These are phyloP conservation scores for Tetragonia tetragonoides DNA, from an alignment of 148 eudicot species.

Conservation along the genomic window DNA sequence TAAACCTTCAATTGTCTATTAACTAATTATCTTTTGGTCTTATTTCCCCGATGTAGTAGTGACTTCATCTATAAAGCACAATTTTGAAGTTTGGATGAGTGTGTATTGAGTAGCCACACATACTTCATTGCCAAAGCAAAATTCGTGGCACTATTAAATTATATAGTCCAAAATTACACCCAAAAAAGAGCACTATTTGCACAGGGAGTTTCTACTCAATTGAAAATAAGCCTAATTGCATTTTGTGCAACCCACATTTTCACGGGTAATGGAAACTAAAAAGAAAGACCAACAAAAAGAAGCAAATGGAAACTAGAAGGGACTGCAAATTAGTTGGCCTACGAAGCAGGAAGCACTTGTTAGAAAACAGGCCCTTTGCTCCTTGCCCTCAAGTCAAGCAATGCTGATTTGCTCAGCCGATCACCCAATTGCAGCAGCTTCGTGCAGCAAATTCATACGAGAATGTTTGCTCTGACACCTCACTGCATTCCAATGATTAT, in stretches of 20 bases:
- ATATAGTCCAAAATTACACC: constrained; percentile 11
- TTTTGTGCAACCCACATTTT: constrained; percentile 17
- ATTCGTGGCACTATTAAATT: constrained; percentile 8
- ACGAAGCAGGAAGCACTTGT: constrained; percentile 10
- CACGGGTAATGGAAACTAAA: neutral
- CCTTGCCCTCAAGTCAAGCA: constrained; percentile 12
- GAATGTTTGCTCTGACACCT: neutral
- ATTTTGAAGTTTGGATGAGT: no score
- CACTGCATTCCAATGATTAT: constrained; percentile 20
- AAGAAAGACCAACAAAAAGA: neutral
- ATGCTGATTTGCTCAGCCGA: constrained; percentile 7
- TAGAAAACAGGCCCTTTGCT: constrained; percentile 11
- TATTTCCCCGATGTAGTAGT: no score
- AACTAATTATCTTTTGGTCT: no score
- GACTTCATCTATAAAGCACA: no score
- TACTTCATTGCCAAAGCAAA: constrained; percentile 13
- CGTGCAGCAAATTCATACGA: constrained; percentile 6
- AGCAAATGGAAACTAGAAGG: neutral
- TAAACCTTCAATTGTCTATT: no score
- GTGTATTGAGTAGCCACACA: no score
- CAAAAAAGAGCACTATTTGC: neutral
- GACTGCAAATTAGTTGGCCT: constrained; percentile 17
- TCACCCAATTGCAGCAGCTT: neutral
- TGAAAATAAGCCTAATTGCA: constrained; percentile 1
- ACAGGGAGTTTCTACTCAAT: constrained; percentile 1